Conservation (phyloP, 1,284 basidiomycete species). For the Vanrija sp. region DNA sequence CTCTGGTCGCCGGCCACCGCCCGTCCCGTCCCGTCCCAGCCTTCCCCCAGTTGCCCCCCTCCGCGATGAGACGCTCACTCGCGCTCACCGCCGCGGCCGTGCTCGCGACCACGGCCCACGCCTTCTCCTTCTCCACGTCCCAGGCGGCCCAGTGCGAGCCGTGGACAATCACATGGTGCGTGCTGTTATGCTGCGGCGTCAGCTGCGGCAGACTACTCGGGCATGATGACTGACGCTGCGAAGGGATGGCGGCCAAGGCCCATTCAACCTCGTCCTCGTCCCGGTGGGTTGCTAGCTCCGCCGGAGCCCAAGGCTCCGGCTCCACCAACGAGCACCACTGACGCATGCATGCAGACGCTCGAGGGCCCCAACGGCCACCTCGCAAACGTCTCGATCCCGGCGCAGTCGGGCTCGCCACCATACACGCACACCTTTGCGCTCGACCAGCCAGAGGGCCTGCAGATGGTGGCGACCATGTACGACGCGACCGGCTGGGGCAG, state of each 20-base stretch:
- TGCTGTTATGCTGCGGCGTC: not conserved
- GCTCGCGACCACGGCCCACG: not conserved
- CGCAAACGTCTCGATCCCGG: slow-evolving; percentile 37
- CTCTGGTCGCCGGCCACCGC: too few relatives aligned
- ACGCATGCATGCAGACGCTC: slow-evolving; percentile 21
- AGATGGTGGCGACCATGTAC: slow-evolving; percentile 37
- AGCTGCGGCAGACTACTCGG: too few relatives aligned
- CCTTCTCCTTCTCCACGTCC: slow-evolving; percentile 36
- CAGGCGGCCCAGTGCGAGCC: slow-evolving; percentile 37
- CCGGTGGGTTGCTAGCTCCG: slow-evolving; percentile 25
- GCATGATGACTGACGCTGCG: not conserved
- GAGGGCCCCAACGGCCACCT: slow-evolving; percentile 23
- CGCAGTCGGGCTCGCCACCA: slow-evolving; percentile 12
- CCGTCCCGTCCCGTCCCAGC: too few relatives aligned
- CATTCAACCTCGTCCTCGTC: slow-evolving; percentile 34
- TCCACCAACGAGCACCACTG: not conserved
- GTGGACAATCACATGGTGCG: slow-evolving; percentile 38
- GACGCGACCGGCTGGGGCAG: slow-evolving; percentile 37
- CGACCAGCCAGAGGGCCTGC: slow-evolving; percentile 29
- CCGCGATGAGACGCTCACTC: too few relatives aligned
- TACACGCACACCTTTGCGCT: slow-evolving; percentile 27
- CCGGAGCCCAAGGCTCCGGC: not conserved
- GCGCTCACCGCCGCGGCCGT: too few relatives aligned
- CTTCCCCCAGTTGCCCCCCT: too few relatives aligned
- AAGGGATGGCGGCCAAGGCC: slow-evolving; percentile 37